Conservation (phyloP, 164 flowering plant species). For the Berberis thunbergii region DNA sequence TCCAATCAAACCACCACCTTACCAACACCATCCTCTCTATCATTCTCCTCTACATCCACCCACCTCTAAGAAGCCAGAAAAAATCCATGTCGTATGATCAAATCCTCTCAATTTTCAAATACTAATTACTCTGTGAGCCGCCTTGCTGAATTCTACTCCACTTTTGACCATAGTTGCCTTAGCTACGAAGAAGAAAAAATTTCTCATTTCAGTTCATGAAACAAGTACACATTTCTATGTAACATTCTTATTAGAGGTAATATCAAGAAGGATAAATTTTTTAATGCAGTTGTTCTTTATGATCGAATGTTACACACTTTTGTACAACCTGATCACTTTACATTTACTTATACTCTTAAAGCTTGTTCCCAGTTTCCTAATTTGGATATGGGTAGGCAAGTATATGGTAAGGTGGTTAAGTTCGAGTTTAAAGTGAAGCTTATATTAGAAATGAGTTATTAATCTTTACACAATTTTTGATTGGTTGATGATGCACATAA, state of each 20-base stretch:
- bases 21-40: too few species aligned
- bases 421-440: background rate
- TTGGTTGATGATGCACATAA: too few species aligned
- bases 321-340: conserved; percentile 5
- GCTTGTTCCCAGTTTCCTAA: background rate
- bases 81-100: too few species aligned
- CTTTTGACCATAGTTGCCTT: too few species aligned
- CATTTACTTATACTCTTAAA: conserved; percentile 7
- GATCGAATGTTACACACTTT: conserved; percentile 1
- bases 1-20: too few species aligned
- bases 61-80: too few species aligned
- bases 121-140: too few species aligned
- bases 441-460: conserved; percentile 1
- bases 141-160: too few species aligned
- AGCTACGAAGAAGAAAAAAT: background rate
- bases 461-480: too few species aligned
- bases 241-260: conserved; percentile 5
- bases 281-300: background rate
- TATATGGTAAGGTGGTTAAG: conserved; percentile 5
- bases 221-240: conserved; percentile 5
- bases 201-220: conserved; percentile 3
- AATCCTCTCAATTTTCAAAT: too few species aligned
- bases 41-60: too few species aligned
- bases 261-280: background rate
- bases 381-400: background rate